phyloP scores from a whole-genome alignment of 73 alveolate species.

The Paramecium pentaurelia region DNA sequence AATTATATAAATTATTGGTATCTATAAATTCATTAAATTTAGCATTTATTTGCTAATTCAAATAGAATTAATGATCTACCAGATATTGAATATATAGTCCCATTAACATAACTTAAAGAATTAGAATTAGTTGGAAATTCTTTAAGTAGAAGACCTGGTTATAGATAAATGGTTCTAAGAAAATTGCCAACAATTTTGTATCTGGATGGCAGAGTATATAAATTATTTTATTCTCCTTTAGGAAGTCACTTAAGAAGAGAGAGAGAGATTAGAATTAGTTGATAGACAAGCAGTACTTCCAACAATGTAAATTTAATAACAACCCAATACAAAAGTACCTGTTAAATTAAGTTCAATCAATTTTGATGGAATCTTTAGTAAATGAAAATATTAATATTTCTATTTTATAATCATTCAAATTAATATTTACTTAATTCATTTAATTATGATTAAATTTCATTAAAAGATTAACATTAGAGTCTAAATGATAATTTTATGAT shows the following conservation, averaged over 20 bases:
- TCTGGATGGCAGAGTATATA: conserved; percentile 66
- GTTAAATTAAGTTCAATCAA: conserved; percentile 58
- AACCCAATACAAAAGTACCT: conserved; percentile 45
- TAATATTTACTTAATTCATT: neutral
- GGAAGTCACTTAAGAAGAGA: conserved; percentile 69
- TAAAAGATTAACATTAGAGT: too few relatives aligned
- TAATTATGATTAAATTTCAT: too few relatives aligned
- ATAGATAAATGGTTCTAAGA: conserved; percentile 72
- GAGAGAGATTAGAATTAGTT: conserved; percentile 69
- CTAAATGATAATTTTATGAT: too few relatives aligned
- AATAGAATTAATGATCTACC: conserved; percentile 81
- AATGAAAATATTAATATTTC: neutral
- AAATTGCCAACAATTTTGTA: conserved; percentile 66
- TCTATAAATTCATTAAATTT: neutral
- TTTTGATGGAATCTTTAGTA: conserved; percentile 59
- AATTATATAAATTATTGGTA: conserved; percentile 67
- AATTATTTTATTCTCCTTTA: neutral
- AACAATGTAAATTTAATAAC: conserved; percentile 46
- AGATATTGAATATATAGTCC: conserved; percentile 75
- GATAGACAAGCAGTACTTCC: conserved; percentile 53
- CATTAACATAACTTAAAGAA: conserved; percentile 69
- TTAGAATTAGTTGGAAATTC: conserved; percentile 73
- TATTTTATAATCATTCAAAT: neutral
- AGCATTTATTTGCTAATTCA: conserved; percentile 64
- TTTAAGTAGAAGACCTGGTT: conserved; percentile 77